phyloP scores from a whole-genome alignment of 2,329 filamentous ascomycete genomes.

The Neoarthrinium moseri region DNA sequence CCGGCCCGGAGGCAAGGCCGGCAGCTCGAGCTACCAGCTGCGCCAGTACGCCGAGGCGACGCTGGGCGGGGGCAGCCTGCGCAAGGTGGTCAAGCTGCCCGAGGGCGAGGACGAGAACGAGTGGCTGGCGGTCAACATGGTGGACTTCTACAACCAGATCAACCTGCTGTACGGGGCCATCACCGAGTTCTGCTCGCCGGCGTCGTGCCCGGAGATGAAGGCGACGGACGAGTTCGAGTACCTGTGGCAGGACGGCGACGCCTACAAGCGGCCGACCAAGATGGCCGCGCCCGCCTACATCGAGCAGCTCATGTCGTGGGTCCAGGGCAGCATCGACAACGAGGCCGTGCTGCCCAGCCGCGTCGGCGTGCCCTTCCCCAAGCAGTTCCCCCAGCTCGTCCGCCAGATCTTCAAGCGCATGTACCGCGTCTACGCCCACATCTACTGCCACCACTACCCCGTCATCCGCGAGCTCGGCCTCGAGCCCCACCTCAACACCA shows the following conservation, averaged over 20 bases:
- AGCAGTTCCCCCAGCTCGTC: conserved; percentile 83
- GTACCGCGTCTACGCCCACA: conserved; percentile 97
- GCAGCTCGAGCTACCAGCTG: conserved; percentile 82
- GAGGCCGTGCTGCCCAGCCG: conserved; percentile 92
- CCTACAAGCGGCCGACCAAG: conserved; percentile 94
- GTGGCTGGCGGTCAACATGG: conserved; percentile 97
- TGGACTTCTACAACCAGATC: conserved; percentile 99
- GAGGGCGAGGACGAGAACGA: conserved; percentile 98
- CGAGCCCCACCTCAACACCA: conserved; percentile 96
- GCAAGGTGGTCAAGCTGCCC: conserved; percentile 94
- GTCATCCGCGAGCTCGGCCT: conserved; percentile 93
- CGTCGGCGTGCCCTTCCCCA: conserved; percentile 92
- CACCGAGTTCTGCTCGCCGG: conserved; percentile 97
- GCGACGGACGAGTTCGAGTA: conserved; percentile 99
- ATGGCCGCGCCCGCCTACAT: conserved; percentile 98
- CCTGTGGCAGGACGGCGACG: conserved; percentile 94
- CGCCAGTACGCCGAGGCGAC: conserved; percentile 98
- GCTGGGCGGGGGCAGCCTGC: conserved; percentile 86
- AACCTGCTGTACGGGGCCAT: conserved; percentile 98
- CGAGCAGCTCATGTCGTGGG: conserved; percentile 96
- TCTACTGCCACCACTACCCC: conserved; percentile 99
- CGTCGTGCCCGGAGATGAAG: conserved; percentile 98
- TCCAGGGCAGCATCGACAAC: conserved; percentile 93
- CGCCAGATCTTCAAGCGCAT: conserved; percentile 98
- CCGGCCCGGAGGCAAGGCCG: conserved; percentile 79